Base-by-base conservation (phyloP, 2,329 filamentous ascomycete species). In the Venturia oleaginea region DNA sequence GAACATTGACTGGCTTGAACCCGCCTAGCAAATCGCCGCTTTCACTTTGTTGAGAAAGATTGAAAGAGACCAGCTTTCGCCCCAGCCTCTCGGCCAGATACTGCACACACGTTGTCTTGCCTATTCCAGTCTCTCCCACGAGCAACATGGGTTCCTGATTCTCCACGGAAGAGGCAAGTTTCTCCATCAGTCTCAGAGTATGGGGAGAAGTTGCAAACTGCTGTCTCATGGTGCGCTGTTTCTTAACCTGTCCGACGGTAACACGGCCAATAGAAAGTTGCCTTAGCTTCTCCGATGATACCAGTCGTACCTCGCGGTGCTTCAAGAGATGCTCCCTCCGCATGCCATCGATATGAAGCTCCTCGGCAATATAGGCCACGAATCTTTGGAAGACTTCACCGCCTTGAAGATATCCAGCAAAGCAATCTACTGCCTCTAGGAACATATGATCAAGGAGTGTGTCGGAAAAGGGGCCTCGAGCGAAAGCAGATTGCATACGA, bases 71-170 rank as follows among this genome's bases (percentile, higher is more conserved):
- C 15, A 99, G 83, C 70, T 91, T 95, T 72, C 92, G 89, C 1
- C 92, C 91, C 34, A 97, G 82, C 3, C 88, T 84, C 65, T 89
- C 87, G 0, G 94, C 92, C 64, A 99, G 80, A 72, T 97, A 92
- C 74, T 99, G 94, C 17, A 99, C 88, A 32, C 94, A 90, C 0
- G 94, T 96, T 0, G 94, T 99, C 77, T 99, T 99, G 70, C 94
- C 94, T 61, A 96, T 97, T 79, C 94, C 94, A 8, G 94, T 99
- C 78, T 99, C 94, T 72, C 94, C 94, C n/a, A 99, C 94, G 34
- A 99, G 84, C 22, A 99, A 79, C 1, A 96, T 84, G 4, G 95
- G 92, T 71, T 99, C 94, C n/a, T 85, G 84, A 70, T 92, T 84
- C 67, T 89, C 86, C 6, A 97, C 85, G 1, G 92, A 89, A 43